Evolutionary conservation across 306 rosid species (phyloP).

Genomic region (Begonia masoniana): DNA sequence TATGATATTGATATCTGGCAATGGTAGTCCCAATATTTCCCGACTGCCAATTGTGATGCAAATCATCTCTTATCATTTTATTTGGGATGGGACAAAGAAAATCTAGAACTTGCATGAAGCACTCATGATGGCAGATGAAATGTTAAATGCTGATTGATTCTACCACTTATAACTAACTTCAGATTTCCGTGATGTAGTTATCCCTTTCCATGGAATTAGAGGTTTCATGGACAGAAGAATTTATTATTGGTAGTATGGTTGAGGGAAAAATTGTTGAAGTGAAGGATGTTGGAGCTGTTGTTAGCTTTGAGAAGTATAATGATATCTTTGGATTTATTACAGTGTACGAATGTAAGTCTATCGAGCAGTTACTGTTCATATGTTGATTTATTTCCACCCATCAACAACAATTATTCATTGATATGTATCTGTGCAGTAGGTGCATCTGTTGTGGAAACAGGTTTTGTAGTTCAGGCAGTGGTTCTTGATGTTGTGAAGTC

Average conservation of each 20-base stretch:
- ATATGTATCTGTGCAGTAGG: constrained; percentile 32
- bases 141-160: neutral
- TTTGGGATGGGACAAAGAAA: too few relatives aligned
- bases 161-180: constrained; percentile 5
- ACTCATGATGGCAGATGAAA: too few relatives aligned
- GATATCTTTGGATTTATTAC: constrained; percentile 76
- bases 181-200: constrained; percentile 58
- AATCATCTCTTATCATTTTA: too few relatives aligned
- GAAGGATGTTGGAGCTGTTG: constrained; percentile 57
- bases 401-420: constrained; percentile 7
- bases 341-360: constrained; percentile 55
- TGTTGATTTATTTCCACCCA: constrained; percentile 7
- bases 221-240: constrained; percentile 53
- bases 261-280: constrained; percentile 65
- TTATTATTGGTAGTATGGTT: constrained; percentile 40
- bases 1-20: too few relatives aligned
- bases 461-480: constrained; percentile 54
- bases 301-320: constrained; percentile 58
- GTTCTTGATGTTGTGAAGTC: constrained; percentile 81
- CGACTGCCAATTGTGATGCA: too few relatives aligned
- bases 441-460: constrained; percentile 36
- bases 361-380: constrained; percentile 3
- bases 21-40: too few relatives aligned
- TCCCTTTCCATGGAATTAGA: constrained; percentile 29
- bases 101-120: too few relatives aligned